Conservation (phyloP, 2,329 filamentous ascomycete species). For the Chaetothyriales sp. region DNA sequence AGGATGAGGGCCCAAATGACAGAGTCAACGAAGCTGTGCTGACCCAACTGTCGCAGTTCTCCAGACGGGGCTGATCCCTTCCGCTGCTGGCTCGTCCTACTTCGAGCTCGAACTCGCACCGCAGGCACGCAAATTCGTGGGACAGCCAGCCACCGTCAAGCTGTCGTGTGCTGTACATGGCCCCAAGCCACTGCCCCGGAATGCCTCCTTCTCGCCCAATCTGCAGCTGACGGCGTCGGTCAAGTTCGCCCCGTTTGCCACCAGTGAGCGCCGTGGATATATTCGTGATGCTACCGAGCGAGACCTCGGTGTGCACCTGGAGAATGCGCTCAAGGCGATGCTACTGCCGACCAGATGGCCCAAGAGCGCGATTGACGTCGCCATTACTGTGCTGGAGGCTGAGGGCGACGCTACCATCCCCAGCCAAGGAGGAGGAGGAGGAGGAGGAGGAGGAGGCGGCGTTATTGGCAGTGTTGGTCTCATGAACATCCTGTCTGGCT, state of each 20-base stretch:
- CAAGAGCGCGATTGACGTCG: conserved; percentile 94
- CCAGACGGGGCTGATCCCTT: conserved; percentile 81
- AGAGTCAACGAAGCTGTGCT: background rate
- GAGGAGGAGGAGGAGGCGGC: conserved; percentile 4
- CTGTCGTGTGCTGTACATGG: conserved; percentile 88
- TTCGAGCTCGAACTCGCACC: conserved; percentile 36
- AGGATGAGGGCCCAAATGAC: no score
- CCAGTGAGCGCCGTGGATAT: conserved; percentile 66
- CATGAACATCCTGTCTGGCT: conserved; percentile 83
- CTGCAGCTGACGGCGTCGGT: conserved; percentile 83
- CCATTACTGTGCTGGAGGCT: conserved; percentile 82
- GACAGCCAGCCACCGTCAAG: conserved; percentile 55
- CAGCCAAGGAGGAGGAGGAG: conserved; percentile 12
- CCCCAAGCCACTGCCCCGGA: conserved; percentile 75
- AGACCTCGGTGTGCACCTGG: conserved; percentile 78
- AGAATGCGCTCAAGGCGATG: conserved; percentile 75
- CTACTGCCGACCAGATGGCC: conserved; percentile 92
- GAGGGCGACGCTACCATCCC: conserved; percentile 51
- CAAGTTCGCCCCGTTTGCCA: conserved; percentile 93
- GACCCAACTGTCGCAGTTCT: conserved; percentile 43
- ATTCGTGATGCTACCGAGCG: conserved; percentile 72
- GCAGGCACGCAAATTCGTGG: conserved; percentile 29
- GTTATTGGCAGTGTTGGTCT: conserved; percentile 60
- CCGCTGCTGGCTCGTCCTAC: conserved; percentile 80
- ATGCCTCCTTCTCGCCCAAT: conserved; percentile 80